Base-by-base conservation (phyloP, 2,329 filamentous ascomycete species). In the Aspergillus sp. region DNA sequence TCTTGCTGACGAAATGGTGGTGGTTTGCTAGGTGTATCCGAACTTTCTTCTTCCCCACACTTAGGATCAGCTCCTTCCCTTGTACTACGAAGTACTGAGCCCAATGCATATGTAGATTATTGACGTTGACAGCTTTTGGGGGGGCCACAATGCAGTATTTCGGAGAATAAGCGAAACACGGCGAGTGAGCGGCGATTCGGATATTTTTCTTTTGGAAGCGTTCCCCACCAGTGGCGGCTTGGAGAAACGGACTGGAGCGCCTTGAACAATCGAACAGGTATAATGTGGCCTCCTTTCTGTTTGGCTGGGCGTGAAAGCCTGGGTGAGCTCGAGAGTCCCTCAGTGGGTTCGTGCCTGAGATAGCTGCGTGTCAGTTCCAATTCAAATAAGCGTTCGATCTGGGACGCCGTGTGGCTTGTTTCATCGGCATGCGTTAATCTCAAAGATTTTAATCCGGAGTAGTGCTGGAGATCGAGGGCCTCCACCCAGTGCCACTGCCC, bases 131-230 rank as follows among this genome's bases (percentile, higher is more conserved):
- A 48, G 59, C 28, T 53, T 58, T 57, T 60, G 58, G 50, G 64
- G 59, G 47, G 23, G 61, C 61, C 59, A 53, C 45, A 48, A 62
- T 62, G 43, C 54, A 50, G 54, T 17, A 57, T 54, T 56, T 60
- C 65, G 65, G 65, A 64, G 58, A 67, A 64, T 66, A 67, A 60
- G 54, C 56, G 54, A 62, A 60, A 56, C 51, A 46, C 11, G 47
- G 63, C 62, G 50, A 64, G 45, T 60, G 25, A 64, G 54, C 48
- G 31, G 22, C 25, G 51, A 30, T 41, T 57, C 59, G 62, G 60
- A 55, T 54, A 59, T 59, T 64, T 61, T 60, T 49, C 54, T 51
- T 50, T 41, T 13, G 9, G 47, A 52, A 51, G 48, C 34, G 48
- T 30, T 31, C 54, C 19, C 47, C 59, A 49, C 34, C 38, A 11